Conservation (phyloP, 768 basidiomycete genomes). For the Daedalea quercina region DNA sequence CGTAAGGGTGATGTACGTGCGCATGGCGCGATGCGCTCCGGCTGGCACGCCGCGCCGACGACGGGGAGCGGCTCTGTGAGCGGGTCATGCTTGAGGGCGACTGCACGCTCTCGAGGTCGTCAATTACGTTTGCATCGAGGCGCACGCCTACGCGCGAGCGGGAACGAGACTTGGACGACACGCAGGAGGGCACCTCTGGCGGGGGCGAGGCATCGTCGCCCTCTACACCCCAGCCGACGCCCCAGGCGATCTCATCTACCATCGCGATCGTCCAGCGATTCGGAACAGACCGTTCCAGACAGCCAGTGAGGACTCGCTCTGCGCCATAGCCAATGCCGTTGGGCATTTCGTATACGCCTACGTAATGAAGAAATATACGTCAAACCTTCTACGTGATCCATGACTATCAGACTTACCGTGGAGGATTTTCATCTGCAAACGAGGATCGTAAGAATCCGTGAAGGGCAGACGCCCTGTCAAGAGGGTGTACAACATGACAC, state of each 20-base stretch:
- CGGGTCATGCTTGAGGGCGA: constrained; percentile 46
- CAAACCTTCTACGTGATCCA: background rate
- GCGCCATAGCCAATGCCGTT: constrained; percentile 51
- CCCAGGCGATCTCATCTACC: constrained; percentile 79
- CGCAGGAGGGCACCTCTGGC: constrained; percentile 19
- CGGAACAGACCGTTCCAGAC: constrained; percentile 56
- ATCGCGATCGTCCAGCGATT: constrained; percentile 75
- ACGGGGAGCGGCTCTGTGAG: constrained; percentile 31
- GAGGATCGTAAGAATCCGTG: constrained; percentile 82
- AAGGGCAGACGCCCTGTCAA: constrained; percentile 86
- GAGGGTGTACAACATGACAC: constrained; percentile 82
- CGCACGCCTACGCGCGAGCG: background rate
- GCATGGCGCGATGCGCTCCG: constrained; percentile 34
- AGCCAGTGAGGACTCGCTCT: constrained; percentile 69
- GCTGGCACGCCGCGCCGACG: constrained; percentile 30
- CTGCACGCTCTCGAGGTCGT: constrained; percentile 23
- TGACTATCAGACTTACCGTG: constrained; percentile 44
- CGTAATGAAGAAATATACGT: constrained; percentile 8
- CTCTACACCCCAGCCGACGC: constrained; percentile 61
- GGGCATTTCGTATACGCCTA: constrained; percentile 61
- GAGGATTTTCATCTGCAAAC: constrained; percentile 87
- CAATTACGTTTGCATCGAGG: background rate
- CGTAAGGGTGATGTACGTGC: constrained; percentile 15
- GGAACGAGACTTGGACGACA: constrained; percentile 6
- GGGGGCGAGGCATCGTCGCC: constrained; percentile 28